These are phyloP conservation scores for Chamaecrista fasciculata DNA, from an alignment of 306 rosid genomes.

Conservation along the genomic window DNA sequence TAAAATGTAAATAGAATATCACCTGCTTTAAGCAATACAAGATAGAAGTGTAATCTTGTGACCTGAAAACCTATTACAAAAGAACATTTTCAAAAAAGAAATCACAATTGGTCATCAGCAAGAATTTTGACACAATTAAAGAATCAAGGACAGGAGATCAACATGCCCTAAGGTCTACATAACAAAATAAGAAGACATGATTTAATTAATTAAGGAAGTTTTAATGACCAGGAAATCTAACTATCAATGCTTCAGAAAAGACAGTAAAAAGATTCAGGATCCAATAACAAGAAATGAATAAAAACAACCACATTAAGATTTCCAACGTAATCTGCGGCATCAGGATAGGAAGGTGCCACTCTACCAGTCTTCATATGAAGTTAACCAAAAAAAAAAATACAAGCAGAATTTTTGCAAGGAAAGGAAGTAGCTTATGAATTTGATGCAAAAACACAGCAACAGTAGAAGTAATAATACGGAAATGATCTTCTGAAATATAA, in stretches of 20 bases:
- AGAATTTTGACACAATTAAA: not conserved
- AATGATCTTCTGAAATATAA: not conserved
- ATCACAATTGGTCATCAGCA: slow-evolving; percentile 10
- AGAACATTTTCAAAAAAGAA: not conserved
- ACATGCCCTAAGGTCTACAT: not conserved
- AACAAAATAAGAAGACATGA: not conserved
- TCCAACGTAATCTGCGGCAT: not conserved
- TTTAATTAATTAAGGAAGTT: not conserved
- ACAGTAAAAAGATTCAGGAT: not conserved
- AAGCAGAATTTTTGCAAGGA: too few relatives aligned
- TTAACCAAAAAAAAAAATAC: too few relatives aligned
- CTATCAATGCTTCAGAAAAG: not conserved
- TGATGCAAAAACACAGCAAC: not conserved
- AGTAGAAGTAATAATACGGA: not conserved
- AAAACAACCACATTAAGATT: not conserved
- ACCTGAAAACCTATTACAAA: slow-evolving; percentile 73
- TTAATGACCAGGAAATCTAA: not conserved
- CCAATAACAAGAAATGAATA: not conserved
- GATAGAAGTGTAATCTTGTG: slow-evolving; percentile 89
- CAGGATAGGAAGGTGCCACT: not conserved
- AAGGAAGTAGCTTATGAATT: not conserved
- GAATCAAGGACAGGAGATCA: not conserved
- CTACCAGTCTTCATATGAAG: too few relatives aligned
- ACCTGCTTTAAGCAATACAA: slow-evolving; percentile 80
- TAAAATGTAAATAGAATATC: slow-evolving; percentile 1